phyloP scores from a whole-genome alignment of 495 filamentous ascomycete species.

The Collariella sp. region DNA sequence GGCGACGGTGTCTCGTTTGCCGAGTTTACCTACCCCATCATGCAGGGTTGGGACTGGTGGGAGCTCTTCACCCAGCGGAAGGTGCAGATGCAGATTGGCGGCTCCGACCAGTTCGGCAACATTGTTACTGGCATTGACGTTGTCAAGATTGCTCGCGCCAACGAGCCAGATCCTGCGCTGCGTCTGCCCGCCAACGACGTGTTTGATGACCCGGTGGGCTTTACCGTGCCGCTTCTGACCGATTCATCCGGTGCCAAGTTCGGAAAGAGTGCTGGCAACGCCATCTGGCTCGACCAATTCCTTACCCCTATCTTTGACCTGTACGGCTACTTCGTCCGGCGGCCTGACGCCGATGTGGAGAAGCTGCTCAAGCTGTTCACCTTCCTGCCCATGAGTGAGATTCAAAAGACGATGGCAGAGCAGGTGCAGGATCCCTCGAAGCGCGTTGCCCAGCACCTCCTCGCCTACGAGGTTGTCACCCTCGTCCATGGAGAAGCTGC shows the following conservation, averaged over 20 bases:
- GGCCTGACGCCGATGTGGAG: conserved; percentile 69
- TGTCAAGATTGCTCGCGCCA: conserved; percentile 60
- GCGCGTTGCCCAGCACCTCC: conserved; percentile 67
- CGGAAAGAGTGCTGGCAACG: conserved; percentile 91
- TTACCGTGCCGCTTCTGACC: conserved; percentile 85
- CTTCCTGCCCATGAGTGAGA: conserved; percentile 62
- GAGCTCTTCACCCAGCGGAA: conserved; percentile 53
- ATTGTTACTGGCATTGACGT: conserved; percentile 85
- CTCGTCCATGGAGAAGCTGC: conserved; percentile 62
- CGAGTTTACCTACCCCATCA: conserved; percentile 85
- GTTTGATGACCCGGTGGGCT: conserved; percentile 58
- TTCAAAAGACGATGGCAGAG: conserved; percentile 54
- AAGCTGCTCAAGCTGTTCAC: conserved; percentile 84
- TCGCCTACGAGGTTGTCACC: conserved; percentile 71
- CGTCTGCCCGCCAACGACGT: conserved; percentile 22
- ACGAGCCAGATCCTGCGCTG: conserved; percentile 33
- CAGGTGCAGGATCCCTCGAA: conserved; percentile 58
- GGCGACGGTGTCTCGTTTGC: conserved; percentile 89
- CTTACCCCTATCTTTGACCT: conserved; percentile 78
- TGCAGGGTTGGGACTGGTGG: conserved; percentile 99
- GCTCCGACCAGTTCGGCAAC: conserved; percentile 94
- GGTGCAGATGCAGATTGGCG: conserved; percentile 80
- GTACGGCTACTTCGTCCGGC: conserved; percentile 80
- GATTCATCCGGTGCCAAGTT: conserved; percentile 82
- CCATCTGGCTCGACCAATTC: conserved; percentile 80